phyloP scores from a whole-genome alignment of 768 basidiomycete genomes.

The Suillus americanus region DNA sequence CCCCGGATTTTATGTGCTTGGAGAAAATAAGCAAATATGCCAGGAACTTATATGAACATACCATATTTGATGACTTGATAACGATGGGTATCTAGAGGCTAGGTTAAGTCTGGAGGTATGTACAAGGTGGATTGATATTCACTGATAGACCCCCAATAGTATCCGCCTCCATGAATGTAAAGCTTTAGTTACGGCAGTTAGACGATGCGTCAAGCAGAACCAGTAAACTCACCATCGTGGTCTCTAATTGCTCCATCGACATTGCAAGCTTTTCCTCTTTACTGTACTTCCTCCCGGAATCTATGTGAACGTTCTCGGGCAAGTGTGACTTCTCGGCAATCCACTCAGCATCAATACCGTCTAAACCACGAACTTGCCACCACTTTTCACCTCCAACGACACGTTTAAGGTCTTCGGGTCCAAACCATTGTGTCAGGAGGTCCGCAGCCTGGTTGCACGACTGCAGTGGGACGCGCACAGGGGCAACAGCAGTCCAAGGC shows the following conservation, averaged over 20 bases:
- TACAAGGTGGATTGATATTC: conserved; percentile 5
- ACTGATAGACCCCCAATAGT: conserved; percentile 69
- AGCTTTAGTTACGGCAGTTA: conserved; percentile 37
- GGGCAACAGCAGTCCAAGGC: conserved; percentile 60
- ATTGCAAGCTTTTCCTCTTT: conserved; percentile 40
- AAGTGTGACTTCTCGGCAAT: conserved; percentile 53
- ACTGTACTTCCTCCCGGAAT: conserved; percentile 32
- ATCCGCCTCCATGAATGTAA: conserved; percentile 70
- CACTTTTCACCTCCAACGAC: conserved; percentile 77
- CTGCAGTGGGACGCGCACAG: conserved; percentile 55
- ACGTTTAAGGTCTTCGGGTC: conserved; percentile 62
- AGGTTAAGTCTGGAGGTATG: background rate
- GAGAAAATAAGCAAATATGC: conserved; percentile 16
- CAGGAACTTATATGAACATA: conserved; percentile 19
- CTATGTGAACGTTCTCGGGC: conserved; percentile 14
- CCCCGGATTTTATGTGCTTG: conserved; percentile 71
- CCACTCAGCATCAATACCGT: conserved; percentile 69
- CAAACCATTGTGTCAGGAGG: conserved; percentile 67
- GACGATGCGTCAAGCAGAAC: background rate
- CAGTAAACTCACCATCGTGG: conserved; percentile 46
- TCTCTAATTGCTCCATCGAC: conserved; percentile 54
- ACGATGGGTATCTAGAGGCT: conserved; percentile 50
- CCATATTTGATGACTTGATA: conserved; percentile 61
- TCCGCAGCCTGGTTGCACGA: conserved; percentile 66
- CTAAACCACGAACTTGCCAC: conserved; percentile 80